Conservation (phyloP, 2,329 filamentous ascomycete genomes). For the Laburnicola sp. region DNA sequence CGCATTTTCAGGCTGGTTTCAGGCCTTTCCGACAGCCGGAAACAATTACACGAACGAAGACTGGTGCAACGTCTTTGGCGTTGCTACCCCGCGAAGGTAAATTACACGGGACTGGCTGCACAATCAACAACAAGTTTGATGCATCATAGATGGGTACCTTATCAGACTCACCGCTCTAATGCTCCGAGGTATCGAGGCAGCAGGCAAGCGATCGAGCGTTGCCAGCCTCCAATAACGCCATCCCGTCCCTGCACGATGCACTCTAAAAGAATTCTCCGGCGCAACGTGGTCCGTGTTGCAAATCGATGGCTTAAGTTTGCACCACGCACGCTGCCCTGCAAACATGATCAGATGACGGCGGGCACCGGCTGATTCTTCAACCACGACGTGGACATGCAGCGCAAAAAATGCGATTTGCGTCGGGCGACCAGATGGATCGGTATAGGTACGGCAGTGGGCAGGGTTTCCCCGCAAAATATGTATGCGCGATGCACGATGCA, state of each 20-base stretch:
- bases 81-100: too few species aligned
- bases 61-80: too few species aligned
- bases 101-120: too few species aligned
- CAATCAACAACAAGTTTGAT: too few species aligned
- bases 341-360: too few species aligned
- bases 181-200: slow-evolving; percentile 12
- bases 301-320: neutral
- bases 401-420: neutral
- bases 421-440: neutral
- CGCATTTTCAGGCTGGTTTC: too few species aligned
- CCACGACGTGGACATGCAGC: neutral
- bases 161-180: neutral
- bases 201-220: slow-evolving; percentile 8
- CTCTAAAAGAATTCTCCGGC: slow-evolving; percentile 15
- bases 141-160: neutral
- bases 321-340: too few species aligned
- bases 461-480: slow-evolving; percentile 20
- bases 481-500: slow-evolving; percentile 1
- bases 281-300: slow-evolving; percentile 9
- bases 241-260: slow-evolving; percentile 15
- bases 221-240: slow-evolving; percentile 11
- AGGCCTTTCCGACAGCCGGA: too few species aligned
- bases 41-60: too few species aligned
- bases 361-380: too few species aligned
- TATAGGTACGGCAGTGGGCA: neutral